Base-by-base conservation (phyloP, 108 stramenopile genomes). In the Nitzschia sp. region DNA sequence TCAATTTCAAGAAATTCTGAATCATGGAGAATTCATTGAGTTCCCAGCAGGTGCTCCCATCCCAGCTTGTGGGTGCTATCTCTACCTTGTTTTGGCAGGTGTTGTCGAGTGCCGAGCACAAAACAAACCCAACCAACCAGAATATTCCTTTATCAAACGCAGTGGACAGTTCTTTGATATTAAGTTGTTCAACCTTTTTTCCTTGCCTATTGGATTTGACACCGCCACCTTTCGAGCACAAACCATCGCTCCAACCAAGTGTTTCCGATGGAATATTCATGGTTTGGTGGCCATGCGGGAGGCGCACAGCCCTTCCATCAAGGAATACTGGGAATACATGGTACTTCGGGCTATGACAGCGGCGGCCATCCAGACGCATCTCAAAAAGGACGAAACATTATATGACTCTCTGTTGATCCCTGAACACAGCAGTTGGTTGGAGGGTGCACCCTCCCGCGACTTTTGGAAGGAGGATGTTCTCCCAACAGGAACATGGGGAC, bases 161-260 rank as follows among this genome's bases (percentile, higher is more conserved):
- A 63, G 61, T 63, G 70, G 70, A 20, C 41, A 71, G 41, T 71
- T 71, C 41, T 71, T 71, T 63, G 70, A 71, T 29, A 63, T 71
- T 53, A 40, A 43, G 41, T 10, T 71, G 37, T 71, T 63, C 53
- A 71, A 71, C 42, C 21, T 71, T 7, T 71, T 71, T 19, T 63
- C 62, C 10, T 39, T 71, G 12, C 70, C 70, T 1, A 41, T 71
- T 29, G 70, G 70, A 5, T 71, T 71, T 51, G 70, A 71, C 41
- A 54, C 52, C 24, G 51, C 15, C 2, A 53, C 63, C 7, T 63
- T 71, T 26, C 50, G 63, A 34, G 70, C 70, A 24, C 63, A 52
- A 21, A 71, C 70, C 5, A 6, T 53, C 37, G 53, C 22, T 8
- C 11, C 22, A 15, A 63, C 62, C 10, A 62, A 63, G 53, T 55